These are phyloP conservation scores for Penicillium sp. DNA, from an alignment of 2,329 filamentous ascomycete genomes.

Conservation along the genomic window DNA sequence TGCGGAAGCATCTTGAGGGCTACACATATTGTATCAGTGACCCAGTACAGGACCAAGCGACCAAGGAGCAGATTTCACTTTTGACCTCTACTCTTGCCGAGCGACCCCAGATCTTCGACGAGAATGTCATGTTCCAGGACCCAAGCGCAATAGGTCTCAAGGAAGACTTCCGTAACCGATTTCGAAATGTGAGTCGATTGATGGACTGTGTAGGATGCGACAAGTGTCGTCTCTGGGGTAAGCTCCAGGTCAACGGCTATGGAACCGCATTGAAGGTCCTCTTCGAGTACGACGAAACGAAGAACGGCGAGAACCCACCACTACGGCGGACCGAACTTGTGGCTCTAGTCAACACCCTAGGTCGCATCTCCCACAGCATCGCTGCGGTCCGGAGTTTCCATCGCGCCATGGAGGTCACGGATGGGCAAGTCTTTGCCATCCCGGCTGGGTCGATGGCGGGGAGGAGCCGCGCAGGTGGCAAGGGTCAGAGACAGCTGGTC, in stretches of 20 bases:
- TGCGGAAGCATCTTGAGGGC: conserved; percentile 76
- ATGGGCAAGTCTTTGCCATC: conserved; percentile 37
- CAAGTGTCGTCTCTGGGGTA: conserved; percentile 98
- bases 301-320: conserved; percentile 67
- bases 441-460: conserved; percentile 33
- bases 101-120: conserved; percentile 82
- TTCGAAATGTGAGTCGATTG: conserved; percentile 92
- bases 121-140: conserved; percentile 89
- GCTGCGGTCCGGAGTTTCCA: conserved; percentile 75
- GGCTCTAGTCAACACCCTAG: conserved; percentile 91
- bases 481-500: conserved; percentile 27
- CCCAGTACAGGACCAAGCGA: conserved; percentile 74
- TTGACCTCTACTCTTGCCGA: conserved; percentile 74
- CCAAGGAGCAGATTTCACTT: conserved; percentile 78
- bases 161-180: conserved; percentile 96
- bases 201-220: conserved; percentile 99
- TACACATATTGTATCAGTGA: conserved; percentile 96
- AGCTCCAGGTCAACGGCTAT: conserved; percentile 92
- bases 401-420: conserved; percentile 47
- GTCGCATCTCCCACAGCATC: conserved; percentile 81
- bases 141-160: conserved; percentile 73
- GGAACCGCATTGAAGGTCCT: conserved; percentile 93
- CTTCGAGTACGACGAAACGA: conserved; percentile 83
- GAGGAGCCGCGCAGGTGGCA: conserved; percentile 26
- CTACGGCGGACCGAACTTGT: conserved; percentile 91